These are phyloP conservation scores for Kodamaea ohmeri DNA, from an alignment of 1,139 yeast genomes.

Conservation along the genomic window DNA sequence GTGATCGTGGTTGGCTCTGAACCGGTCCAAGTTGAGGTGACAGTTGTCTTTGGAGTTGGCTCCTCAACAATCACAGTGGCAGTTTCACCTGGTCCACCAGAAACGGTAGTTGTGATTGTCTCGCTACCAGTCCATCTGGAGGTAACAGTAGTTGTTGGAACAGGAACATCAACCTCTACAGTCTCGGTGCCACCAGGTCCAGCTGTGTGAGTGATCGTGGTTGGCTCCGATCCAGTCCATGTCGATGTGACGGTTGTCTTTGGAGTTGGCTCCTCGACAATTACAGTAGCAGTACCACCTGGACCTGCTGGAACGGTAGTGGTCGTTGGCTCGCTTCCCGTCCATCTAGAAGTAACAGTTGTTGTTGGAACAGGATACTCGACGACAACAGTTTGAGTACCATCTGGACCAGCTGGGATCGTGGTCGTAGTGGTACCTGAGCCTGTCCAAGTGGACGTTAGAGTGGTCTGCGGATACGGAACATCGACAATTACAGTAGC, in stretches of 20 bases:
- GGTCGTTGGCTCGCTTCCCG: constrained; percentile 7
- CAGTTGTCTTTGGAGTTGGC: constrained; percentile 15
- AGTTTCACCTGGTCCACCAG: constrained; percentile 11
- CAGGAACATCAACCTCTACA: constrained; percentile 21
- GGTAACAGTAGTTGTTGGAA: constrained; percentile 17
- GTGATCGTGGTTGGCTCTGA: constrained; percentile 5
- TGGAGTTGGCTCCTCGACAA: constrained; percentile 15
- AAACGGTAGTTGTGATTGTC: constrained; percentile 21
- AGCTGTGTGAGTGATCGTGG: constrained; percentile 10
- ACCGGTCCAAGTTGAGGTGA: constrained; percentile 10
- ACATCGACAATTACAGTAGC: constrained; percentile 20
- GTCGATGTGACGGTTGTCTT: constrained; percentile 13
- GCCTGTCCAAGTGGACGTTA: constrained; percentile 12
- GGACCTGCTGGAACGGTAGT: constrained; percentile 14
- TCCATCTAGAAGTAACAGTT: constrained; percentile 14
- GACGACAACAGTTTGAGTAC: constrained; percentile 12
- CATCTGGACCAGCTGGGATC: constrained; percentile 10
- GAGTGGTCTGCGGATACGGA: constrained; percentile 17
- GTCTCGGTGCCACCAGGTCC: constrained; percentile 11
- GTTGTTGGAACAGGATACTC: constrained; percentile 20
- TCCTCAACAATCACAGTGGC: constrained; percentile 18
- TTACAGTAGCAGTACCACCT: constrained; percentile 13
- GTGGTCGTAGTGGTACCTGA: constrained; percentile 20
- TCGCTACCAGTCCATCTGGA: constrained; percentile 23
- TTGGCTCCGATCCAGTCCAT: constrained; percentile 11